Evolutionary conservation across 148 eudicot genomes (phyloP), one percentile per base, ranked within the genome.

Genomic region (Chenopodium suecicum): DNA sequence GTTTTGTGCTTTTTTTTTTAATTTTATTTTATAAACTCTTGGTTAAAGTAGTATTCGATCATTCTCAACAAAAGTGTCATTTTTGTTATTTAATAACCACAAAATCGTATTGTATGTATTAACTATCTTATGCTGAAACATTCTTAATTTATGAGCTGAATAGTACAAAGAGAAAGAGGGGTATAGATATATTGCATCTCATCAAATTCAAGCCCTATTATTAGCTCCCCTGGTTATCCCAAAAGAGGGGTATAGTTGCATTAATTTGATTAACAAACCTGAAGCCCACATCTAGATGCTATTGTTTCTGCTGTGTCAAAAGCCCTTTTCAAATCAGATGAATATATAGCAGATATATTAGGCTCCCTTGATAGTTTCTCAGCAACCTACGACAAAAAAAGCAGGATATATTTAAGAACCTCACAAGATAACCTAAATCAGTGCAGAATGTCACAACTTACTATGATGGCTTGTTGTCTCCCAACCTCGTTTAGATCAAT

Each of bases 251-350:
- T 31, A 14, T 46, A 48, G 32, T 46, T 41, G 32, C 11, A 13
- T 22, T 44, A 11, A 41, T n/a, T n/a, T 31, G 41, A 12, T 9
- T 9, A 14, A 62, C 85, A 82, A 6, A 93, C 97, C 94, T 95
- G 87, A 81, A 91, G 81, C 52, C 91, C 92, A 83, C 93, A 91
- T 25, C 77, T 81, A 73, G 83, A 84, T 86, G 97, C 94, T 76
- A 95, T 92, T 62, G 81, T 89, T 81, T 91, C 86, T 23, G 98
- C 98, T 12, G 98, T 92, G 73, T 91, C 88, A 68, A 84, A 82
- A 76, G 98, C 98, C 81, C 98, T 86, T 84, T 86, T 93, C 87
- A 93, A 83, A 86, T 93, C 98, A 54, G 98, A 95, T 12, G 98
- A 90, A 83, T 95, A 95, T 9, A 95, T 84, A 71, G 85, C 89